Base-by-base conservation (phyloP, 352 stramenopile genomes). In the Pythium diclinum region DNA sequence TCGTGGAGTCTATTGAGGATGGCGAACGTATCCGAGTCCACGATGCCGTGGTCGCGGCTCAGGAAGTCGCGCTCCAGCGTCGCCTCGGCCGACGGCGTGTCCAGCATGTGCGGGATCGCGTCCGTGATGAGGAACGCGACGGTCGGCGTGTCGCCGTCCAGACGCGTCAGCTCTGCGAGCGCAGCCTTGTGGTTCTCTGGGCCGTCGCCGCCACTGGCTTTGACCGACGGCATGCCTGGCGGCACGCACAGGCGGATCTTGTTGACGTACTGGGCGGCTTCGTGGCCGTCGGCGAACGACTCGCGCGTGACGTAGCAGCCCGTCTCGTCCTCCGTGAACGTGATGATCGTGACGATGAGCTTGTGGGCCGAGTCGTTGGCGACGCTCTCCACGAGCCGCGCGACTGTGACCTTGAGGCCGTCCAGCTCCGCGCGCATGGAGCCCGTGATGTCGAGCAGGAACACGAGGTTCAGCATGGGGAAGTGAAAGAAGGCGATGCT, bases 381-480 rank as follows among this genome's bases (percentile, higher is more conserved):
- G 6, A 83, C 79, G 0, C 73, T 78, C 21, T 75, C 59, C 3
- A 87, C 76, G 53, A 91, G 71, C 34, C 77, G 73, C 6, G 68
- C 60, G 55, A 88, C 78, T 16, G 78, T 91, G 51, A 68, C 54
- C 71, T 87, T 88, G 40, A 88, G 73, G 8, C 78, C 81, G 36
- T 72, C 62, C 28, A 91, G 53, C 56, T 90, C 76, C 19, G 49
- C 75, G 60, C 68, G 62, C 81, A 90, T 90, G 52, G 81, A 90
- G 60, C 81, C 81, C 7, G 81, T 90, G 73, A 90, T 90, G 70
- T 88, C 81, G 67, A 90, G 72, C 21, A 88, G 64, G 71, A 90
- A 88, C 25, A 68, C 81, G 62, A 90, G 66, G 76, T 88, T 88
- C 40, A 88, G 33, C 81, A 90, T 90, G 48, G 28, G 33, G 38